A percentile compares a stretch with the other conserved stretches of the same genome.
Conservation (phyloP, 495 filamentous ascomycete species). For the Pseudoneurospora amorphoporcata region DNA sequence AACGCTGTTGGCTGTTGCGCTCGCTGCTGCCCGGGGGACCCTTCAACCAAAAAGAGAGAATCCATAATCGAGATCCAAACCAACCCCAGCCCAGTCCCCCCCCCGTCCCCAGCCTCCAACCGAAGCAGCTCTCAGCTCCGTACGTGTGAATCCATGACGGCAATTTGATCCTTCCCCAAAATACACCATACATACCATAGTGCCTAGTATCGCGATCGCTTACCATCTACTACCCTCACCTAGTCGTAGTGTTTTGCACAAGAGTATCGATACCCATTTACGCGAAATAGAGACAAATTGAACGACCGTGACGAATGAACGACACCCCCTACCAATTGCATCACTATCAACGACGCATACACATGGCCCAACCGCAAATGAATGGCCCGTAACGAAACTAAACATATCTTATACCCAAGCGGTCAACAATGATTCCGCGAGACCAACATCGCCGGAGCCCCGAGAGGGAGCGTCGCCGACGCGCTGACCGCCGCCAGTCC, state of each 20-base stretch:
- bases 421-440: slow-evolving; percentile 25
- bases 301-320: slow-evolving; percentile 4
- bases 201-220: background rate
- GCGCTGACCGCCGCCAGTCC: slow-evolving; percentile 35
- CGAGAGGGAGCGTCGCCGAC: slow-evolving; percentile 38
- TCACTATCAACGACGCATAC: background rate
- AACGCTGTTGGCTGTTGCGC: background rate
- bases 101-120: background rate
- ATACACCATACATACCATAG: background rate
- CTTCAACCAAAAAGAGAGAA: background rate
- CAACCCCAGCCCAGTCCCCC: background rate
- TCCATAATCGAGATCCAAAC: background rate
- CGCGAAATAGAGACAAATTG: background rate
- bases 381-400: slow-evolving; percentile 13
- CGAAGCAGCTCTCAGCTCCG: background rate
- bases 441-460: slow-evolving; percentile 40
- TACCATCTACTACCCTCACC: background rate
- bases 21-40: background rate
- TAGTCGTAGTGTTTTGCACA: background rate
- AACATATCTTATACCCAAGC: slow-evolving; percentile 5
- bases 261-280: background rate
- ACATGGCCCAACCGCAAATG: slow-evolving; percentile 9
- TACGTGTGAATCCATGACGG: background rate
- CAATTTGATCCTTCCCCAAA: background rate
- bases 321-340: background rate